A percentile compares a stretch with the other conserved stretches of the same genome.
Conservation (phyloP, 1,139 yeast genomes). For the Petasospora rhodanensis region DNA sequence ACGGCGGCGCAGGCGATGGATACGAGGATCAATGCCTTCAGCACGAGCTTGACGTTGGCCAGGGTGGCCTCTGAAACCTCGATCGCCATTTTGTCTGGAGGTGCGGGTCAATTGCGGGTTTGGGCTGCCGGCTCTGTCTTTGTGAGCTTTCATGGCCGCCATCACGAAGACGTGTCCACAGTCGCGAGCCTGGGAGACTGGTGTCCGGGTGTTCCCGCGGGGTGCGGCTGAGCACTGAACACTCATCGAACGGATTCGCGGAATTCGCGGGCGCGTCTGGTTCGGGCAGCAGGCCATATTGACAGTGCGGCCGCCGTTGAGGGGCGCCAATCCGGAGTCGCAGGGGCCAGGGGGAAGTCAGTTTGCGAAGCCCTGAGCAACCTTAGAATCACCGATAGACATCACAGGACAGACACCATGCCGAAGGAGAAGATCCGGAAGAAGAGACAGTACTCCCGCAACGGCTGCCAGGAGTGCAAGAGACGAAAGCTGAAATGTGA, state of each 20-base stretch:
- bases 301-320: neutral
- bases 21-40: constrained; percentile 61
- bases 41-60: constrained; percentile 28
- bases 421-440: constrained; percentile 6
- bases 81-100: constrained; percentile 13
- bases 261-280: neutral
- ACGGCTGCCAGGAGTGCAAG: constrained; percentile 60
- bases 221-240: too few species aligned
- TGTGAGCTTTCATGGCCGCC: too few species aligned
- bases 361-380: too few species aligned
- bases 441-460: constrained; percentile 41
- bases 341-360: too few species aligned
- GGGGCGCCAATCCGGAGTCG: too few species aligned
- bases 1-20: constrained; percentile 87
- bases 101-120: too few species aligned
- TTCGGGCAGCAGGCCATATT: neutral
- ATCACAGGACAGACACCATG: neutral
- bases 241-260: constrained; percentile 2
- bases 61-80: constrained; percentile 21
- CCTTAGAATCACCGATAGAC: too few species aligned
- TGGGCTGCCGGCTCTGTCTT: too few species aligned
- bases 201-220: constrained; percentile 3
- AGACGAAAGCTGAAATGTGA: constrained; percentile 59
- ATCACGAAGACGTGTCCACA: too few species aligned
- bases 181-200: too few species aligned